Evolutionary conservation across 1,139 yeast species (phyloP), one percentile per base, ranked within the genome.

Genomic region (Kurtzmaniella quercitrusa): DNA sequence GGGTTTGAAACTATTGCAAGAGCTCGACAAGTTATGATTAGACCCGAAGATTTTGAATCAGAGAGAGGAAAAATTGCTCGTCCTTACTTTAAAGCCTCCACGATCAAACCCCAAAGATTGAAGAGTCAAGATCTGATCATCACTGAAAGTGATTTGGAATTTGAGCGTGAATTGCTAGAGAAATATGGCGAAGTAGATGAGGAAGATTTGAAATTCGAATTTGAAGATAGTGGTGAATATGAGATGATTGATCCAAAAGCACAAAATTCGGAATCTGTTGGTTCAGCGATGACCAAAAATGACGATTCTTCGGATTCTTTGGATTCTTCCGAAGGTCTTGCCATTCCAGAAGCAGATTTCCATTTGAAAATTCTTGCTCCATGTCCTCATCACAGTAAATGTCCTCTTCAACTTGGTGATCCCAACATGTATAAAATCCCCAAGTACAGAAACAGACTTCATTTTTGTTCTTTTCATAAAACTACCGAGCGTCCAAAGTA

Each of bases 1-100:
- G 98, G 98, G 0, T 89, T 89, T 58, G 98, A 93, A 62, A 75
- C 82, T 5, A 76, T 90, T 48, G 95, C 96, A 0, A 74, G 96
- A 45, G 97, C 98, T 1, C 75, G 98, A 55, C 96, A 93, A 61
- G 63, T 88, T 9, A 80, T 90, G 80, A 68, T 93, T 18, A 77
- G 97, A 50, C 96, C 97, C 0, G 95, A 88, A 55, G 76, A 80
- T 5, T 73, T 68, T 51, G 71, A 66, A 7, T 60, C 65, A 3
- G 87, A 81, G 50, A 58, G 63, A 17, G 84, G 85, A 1, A 85
- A 85, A 56, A 71, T 81, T 18, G 94, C 95, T 25, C 72, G 93
- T 50, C 85, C 88, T 2, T 87, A 83, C 65, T 66, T 77, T 48
- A 74, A 74, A 46, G 86, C 81, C 9, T 75, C 79, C 2, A 56